These are phyloP conservation scores for Trichoderma gamsii DNA, from an alignment of 495 filamentous ascomycete genomes.

Conservation along the genomic window DNA sequence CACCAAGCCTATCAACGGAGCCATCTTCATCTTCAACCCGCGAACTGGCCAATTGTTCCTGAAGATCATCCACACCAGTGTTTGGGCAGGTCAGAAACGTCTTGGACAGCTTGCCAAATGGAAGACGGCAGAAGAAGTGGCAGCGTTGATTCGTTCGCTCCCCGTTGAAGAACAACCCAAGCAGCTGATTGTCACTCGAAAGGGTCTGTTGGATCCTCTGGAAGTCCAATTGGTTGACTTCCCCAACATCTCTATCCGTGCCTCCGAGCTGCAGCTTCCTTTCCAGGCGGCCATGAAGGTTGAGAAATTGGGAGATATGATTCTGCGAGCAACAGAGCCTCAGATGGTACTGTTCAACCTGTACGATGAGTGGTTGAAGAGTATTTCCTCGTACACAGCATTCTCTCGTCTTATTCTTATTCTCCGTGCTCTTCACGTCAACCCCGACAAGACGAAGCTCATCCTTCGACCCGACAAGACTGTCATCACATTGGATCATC, in stretches of 20 bases:
- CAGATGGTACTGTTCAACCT: conserved; percentile 99
- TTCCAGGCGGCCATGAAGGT: conserved; percentile 99
- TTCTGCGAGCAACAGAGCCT: conserved; percentile 91
- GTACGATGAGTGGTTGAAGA: conserved; percentile 98
- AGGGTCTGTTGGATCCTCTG: conserved; percentile 93
- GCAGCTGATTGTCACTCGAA: conserved; percentile 96
- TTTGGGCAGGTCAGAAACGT: conserved; percentile 99
- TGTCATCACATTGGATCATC: conserved; percentile 96
- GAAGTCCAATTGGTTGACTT: conserved; percentile 98
- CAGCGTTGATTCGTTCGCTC: conserved; percentile 90
- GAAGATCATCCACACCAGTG: conserved; percentile 99
- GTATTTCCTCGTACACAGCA: conserved; percentile 95
- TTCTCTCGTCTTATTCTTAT: conserved; percentile 96
- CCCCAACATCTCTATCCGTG: conserved; percentile 98
- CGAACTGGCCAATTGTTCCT: conserved; percentile 95
- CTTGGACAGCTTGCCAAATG: conserved; percentile 97
- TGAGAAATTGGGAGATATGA: conserved; percentile 98
- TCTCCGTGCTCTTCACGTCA: conserved; percentile 92
- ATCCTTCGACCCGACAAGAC: conserved; percentile 96
- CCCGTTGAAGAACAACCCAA: conserved; percentile 99
- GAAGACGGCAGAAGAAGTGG: conserved; percentile 99
- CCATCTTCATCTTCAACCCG: conserved; percentile 99
- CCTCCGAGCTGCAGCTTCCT: conserved; percentile 93
- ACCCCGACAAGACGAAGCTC: conserved; percentile 97
- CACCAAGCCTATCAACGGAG: conserved; percentile 98